These are phyloP conservation scores for Plasmodium billcollinsi DNA, from an alignment of 169 alveolate species.

Conservation along the genomic window DNA sequence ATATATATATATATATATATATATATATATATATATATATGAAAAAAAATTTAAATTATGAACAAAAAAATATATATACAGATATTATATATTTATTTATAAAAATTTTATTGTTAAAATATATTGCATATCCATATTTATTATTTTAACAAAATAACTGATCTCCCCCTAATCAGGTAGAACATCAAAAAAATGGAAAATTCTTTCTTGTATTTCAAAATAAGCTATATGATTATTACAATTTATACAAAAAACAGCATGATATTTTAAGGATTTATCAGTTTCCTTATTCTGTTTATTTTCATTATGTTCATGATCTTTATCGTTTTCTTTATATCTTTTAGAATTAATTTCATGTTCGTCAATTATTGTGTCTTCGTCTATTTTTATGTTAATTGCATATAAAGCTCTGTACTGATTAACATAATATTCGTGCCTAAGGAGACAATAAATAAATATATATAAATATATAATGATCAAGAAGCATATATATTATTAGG, in stretches of 20 bases:
- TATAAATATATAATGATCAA: neutral
- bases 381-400: conserved; percentile 59
- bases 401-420: conserved; percentile 69
- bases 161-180: conserved; percentile 43
- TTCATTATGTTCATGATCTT: neutral
- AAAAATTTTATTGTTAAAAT: too few species aligned
- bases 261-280: conserved; percentile 37
- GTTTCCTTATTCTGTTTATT: conserved; percentile 3
- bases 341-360: conserved; percentile 38
- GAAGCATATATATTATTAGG: neutral
- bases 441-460: neutral
- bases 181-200: conserved; percentile 73
- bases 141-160: neutral
- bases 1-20: too few species aligned
- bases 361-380: conserved; percentile 25
- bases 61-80: too few species aligned
- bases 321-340: neutral
- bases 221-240: conserved; percentile 74
- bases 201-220: conserved; percentile 55
- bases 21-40: too few species aligned
- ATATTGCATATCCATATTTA: too few species aligned
- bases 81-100: too few species aligned
- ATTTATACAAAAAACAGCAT: conserved; percentile 72
- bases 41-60: too few species aligned
- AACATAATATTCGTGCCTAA: conserved; percentile 53